These are phyloP conservation scores for Aspergillus sp. DNA, from an alignment of 2,329 filamentous ascomycete species.

Conservation along the genomic window DNA sequence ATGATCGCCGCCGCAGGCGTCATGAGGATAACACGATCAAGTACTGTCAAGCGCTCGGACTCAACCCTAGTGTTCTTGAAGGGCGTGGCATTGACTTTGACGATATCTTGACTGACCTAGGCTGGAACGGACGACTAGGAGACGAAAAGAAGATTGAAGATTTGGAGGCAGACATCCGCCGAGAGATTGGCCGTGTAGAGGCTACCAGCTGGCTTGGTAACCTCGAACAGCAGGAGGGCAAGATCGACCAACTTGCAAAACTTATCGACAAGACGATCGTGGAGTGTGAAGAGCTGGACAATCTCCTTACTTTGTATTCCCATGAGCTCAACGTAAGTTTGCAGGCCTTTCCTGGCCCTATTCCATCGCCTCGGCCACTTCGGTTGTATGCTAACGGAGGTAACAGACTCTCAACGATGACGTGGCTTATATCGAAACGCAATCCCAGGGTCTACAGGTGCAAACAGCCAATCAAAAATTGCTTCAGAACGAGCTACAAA, in stretches of 20 bases:
- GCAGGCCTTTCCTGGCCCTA: too few relatives aligned
- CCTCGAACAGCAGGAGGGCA: slow-evolving; percentile 81
- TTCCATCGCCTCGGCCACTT: background rate
- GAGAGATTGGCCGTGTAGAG: slow-evolving; percentile 86
- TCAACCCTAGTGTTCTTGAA: slow-evolving; percentile 76
- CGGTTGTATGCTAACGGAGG: slow-evolving; percentile 25
- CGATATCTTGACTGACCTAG: slow-evolving; percentile 79
- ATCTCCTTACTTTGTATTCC: slow-evolving; percentile 87
- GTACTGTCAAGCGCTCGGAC: slow-evolving; percentile 74
- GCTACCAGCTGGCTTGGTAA: slow-evolving; percentile 90
- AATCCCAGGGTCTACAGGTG: slow-evolving; percentile 94
- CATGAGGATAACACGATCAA: slow-evolving; percentile 74
- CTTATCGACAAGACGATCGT: slow-evolving; percentile 87
- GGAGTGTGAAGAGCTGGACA: slow-evolving; percentile 95
- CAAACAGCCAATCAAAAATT: slow-evolving; percentile 97
- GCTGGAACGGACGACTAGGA: slow-evolving; percentile 80
- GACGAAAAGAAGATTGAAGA: slow-evolving; percentile 75
- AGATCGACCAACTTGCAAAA: slow-evolving; percentile 80
- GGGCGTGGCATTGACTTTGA: slow-evolving; percentile 78
- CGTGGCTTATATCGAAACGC: slow-evolving; percentile 94
- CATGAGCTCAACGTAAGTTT: slow-evolving; percentile 82
- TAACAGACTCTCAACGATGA: slow-evolving; percentile 86
- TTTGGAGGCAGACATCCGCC: slow-evolving; percentile 78
- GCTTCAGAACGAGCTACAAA: slow-evolving; percentile 84
- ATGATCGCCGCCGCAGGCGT: slow-evolving; percentile 61